Evolutionary conservation across 306 rosid genomes (phyloP).

Genomic region (Prunus salicina): DNA sequence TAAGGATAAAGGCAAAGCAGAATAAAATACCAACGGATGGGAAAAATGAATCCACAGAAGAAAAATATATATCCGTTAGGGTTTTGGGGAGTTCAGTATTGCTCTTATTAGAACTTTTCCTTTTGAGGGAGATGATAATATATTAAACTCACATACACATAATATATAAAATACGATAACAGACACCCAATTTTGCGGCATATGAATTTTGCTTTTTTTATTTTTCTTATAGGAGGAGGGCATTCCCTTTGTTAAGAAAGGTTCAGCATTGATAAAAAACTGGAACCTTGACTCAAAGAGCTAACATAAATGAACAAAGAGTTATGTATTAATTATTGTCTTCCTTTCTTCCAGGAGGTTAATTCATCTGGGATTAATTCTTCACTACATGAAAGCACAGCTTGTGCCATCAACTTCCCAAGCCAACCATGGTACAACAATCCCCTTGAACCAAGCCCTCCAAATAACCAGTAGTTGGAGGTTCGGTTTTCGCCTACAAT

Average conservation of each 20-base stretch:
- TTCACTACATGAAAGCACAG: conserved; percentile 70
- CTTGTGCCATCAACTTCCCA: conserved; percentile 73
- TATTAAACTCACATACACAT: too few relatives aligned
- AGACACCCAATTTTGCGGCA: too few relatives aligned
- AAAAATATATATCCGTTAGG: too few relatives aligned
- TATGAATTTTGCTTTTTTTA: too few relatives aligned
- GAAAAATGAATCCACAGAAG: too few relatives aligned
- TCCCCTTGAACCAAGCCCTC: conserved; percentile 93
- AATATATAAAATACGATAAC: too few relatives aligned
- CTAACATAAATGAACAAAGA: background rate
- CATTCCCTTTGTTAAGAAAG: background rate
- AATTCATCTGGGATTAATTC: conserved; percentile 64
- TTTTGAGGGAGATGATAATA: too few relatives aligned
- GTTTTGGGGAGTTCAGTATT: too few relatives aligned
- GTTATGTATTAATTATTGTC: background rate
- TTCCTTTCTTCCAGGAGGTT: conserved; percentile 64
- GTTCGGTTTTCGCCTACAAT: conserved; percentile 33
- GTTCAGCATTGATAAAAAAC: background rate
- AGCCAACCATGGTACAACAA: conserved; percentile 90
- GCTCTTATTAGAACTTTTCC: too few relatives aligned
- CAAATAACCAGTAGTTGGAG: conserved; percentile 81
- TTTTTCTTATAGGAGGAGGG: too few relatives aligned
- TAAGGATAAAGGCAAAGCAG: too few relatives aligned
- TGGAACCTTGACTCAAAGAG: background rate
- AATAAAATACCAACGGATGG: too few relatives aligned